Evolutionary conservation across 2,329 filamentous ascomycete species (phyloP).

Genomic region (Ceratocystiopsis sp.): DNA sequence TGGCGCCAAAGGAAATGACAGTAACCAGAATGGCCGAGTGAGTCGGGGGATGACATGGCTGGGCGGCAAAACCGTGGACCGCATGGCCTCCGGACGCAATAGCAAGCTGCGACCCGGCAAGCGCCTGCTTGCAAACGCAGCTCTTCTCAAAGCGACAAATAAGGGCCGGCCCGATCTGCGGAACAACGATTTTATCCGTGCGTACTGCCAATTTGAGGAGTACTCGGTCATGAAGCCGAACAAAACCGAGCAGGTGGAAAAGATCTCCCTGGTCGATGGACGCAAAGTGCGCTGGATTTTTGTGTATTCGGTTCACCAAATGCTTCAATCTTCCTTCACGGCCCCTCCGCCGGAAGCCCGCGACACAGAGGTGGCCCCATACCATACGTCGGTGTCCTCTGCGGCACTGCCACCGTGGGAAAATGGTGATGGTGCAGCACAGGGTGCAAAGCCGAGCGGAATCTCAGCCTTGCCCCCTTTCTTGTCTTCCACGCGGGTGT

Average conservation of each 20-base stretch:
- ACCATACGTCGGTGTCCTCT: constrained; percentile 32
- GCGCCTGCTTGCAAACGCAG: constrained; percentile 32
- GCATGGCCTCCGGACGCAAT: constrained; percentile 4
- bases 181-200: constrained; percentile 42
- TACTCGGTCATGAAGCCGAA: constrained; percentile 30
- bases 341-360: constrained; percentile 41
- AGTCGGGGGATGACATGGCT: constrained; percentile 25
- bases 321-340: constrained; percentile 46
- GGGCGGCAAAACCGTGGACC: constrained; percentile 12
- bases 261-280: constrained; percentile 44
- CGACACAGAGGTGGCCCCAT: constrained; percentile 36
- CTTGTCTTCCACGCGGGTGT: not conserved
- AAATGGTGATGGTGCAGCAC: too few species aligned
- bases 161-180: constrained; percentile 18
- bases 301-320: constrained; percentile 57
- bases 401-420: constrained; percentile 29
- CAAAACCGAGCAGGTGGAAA: constrained; percentile 38
- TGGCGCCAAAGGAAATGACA: not conserved
- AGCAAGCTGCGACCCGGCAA: constrained; percentile 29
- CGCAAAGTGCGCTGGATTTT: constrained; percentile 67
- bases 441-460: too few species aligned
- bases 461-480: not conserved
- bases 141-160: constrained; percentile 35
- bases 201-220: constrained; percentile 56
- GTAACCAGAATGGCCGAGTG: constrained; percentile 10